Base-by-base conservation (phyloP, 225 moss, liverwort and hornwort genomes). In the Antitrichia curtipendula region DNA sequence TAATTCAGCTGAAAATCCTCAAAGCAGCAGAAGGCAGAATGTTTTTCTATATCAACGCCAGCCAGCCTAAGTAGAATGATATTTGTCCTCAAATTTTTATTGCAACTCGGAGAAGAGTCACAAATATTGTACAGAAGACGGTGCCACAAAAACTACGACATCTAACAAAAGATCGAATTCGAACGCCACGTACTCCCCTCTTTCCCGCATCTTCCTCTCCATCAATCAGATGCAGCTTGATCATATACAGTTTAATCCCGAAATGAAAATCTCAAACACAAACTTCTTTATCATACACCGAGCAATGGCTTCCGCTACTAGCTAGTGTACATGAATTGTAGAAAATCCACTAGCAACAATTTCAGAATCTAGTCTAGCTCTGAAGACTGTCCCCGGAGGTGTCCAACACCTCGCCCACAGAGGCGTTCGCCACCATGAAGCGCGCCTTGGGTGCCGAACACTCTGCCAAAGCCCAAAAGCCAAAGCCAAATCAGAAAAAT, bases 371-470 rank as follows among this genome's bases (percentile, higher is more conserved):
- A 7, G 6, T 81, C 71, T 89, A 88, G 14, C 47, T 91, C 82
- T 85, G 34, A 40, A 57, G 6, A 2, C 91, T 86, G 58, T 92
- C 89, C 91, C 90, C 56, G 9, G 94, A 91, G 0, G 91, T 91
- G 71, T 92, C 91, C 85, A 88, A 10, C 83, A 80, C n/a, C 43
- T 91, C 91, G 2, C 43, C 86, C 52, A 91, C 91, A 15, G 89
- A 41, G 1, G 92, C 91, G 4, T 93, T 96, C 13, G 91, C 77
- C 87, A 91, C 21, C 22, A 41, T 34, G 71, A 96, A 96, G 0
- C 88, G 87, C 13, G 63, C 57, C 84, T 96, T 95, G 0, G 96
- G 94, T 4, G 95, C 95, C 21, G 36, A 0, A 16, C 95, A 95
- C 34, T 92, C 95, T 96, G 94, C 68, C n/a, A n/a, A n/a, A n/a